phyloP scores from a whole-genome alignment of 2,329 filamentous ascomycete genomes.

The Cryphonectria naterciae region DNA sequence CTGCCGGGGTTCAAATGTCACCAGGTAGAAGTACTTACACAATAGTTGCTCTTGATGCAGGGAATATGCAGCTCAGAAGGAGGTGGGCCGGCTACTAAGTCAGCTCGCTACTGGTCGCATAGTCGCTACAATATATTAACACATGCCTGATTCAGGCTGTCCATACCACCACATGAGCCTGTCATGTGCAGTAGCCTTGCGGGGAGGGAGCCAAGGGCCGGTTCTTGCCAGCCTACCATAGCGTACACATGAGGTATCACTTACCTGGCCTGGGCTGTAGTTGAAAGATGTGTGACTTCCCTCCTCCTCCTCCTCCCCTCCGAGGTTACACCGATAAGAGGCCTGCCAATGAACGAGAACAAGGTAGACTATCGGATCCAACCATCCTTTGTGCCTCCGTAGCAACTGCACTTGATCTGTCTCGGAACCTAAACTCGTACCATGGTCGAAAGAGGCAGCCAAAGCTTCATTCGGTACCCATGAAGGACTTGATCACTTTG shows the following conservation, averaged over 20 bases:
- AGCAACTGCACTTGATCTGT: neutral
- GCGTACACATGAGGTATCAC: neutral
- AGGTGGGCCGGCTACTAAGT: neutral
- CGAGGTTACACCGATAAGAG: neutral
- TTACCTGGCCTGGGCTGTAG: neutral
- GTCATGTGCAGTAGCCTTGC: neutral
- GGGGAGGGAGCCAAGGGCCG: neutral
- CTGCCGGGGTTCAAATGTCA: neutral
- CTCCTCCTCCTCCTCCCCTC: neutral
- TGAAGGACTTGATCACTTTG: neutral
- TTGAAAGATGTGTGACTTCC: neutral
- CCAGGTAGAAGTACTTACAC: neutral
- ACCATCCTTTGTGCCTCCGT: neutral
- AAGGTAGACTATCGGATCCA: no score
- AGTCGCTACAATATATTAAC: neutral
- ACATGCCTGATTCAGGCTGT: neutral
- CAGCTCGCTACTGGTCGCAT: neutral
- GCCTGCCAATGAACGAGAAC: no score
- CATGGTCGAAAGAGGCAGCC: neutral
- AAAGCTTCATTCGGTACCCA: neutral
- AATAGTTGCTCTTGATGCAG: neutral
- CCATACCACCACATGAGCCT: neutral
- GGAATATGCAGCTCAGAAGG: constrained; percentile 2
- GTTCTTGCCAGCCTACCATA: neutral
- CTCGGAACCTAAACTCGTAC: neutral